Base-by-base conservation (phyloP, 1,284 basidiomycete genomes). In the Phellopilus nigrolimitatus region DNA sequence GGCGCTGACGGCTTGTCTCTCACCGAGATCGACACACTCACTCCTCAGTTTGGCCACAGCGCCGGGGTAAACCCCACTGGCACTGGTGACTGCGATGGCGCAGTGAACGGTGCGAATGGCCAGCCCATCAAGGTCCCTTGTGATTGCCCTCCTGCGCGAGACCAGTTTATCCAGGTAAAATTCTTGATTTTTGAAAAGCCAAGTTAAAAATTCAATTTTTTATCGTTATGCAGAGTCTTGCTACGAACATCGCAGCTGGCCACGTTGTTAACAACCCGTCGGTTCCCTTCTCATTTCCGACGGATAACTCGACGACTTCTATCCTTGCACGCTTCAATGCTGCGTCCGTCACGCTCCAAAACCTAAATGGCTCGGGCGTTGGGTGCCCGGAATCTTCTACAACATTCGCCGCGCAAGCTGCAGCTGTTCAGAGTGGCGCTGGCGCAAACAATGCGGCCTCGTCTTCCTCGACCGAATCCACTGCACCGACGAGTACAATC, bases 121-220 rank as follows among this genome's bases (percentile, higher is more conserved):
- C 50, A 65, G 47, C 67, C 67, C 21, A 62, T 70, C 63, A 64
- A 65, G 57, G 61, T 73, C 21, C 71, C 71, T 0, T 73, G 71
- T 60, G 37, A 55, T 30, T 73, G 71, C 62, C 71, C 71, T 25
- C 71, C 71, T 0, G 27, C 57, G 33, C 66, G 66, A 44, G 59
- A 57, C 38, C 52, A 54, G 12, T 72, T 66, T 63, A 64, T 69
- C 58, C 49, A 59, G 36, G 66, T 63, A 12, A 12, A 22, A 6
- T 15, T 13, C 24, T 22, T 21, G 37, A 28, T n/a, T n/a, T 28
- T 39, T n/a, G 9, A 0, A 38, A 37, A 10, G 45, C n/a, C n/a
- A n/a, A n/a, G n/a, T 47, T 54, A 13, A 47, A 37, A 44, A 27
- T 49, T 30, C 44, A 15, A 42, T 13, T 21, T 25, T 27, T 15